Evolutionary conservation across 2,329 filamentous ascomycete genomes (phyloP).

Genomic region (Talaromyces sp.): DNA sequence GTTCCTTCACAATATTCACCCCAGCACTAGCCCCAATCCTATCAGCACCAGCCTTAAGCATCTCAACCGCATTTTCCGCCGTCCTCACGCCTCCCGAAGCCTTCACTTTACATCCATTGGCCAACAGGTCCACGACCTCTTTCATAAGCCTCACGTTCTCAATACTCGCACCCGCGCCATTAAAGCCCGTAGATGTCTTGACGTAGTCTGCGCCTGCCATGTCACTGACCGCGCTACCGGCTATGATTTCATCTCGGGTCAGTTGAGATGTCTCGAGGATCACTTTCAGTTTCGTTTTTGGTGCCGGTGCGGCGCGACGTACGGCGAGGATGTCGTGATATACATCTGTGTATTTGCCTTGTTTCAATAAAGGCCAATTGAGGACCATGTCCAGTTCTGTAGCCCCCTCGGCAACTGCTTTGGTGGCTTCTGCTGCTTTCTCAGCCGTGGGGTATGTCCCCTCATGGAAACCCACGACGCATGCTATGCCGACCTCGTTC

Average conservation of each 20-base stretch:
- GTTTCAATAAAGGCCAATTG: slow-evolving; percentile 50
- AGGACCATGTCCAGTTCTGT: slow-evolving; percentile 59
- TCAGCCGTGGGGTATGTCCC: slow-evolving; percentile 52
- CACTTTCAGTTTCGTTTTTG: slow-evolving; percentile 50
- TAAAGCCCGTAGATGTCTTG: slow-evolving; percentile 61
- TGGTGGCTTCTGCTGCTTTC: slow-evolving; percentile 52
- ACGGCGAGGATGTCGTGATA: slow-evolving; percentile 54
- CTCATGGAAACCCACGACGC: slow-evolving; percentile 60
- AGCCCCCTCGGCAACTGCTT: slow-evolving; percentile 51
- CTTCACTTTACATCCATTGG: slow-evolving; percentile 51
- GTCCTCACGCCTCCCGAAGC: slow-evolving; percentile 57
- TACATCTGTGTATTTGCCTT: slow-evolving; percentile 47
- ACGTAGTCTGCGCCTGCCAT: slow-evolving; percentile 57
- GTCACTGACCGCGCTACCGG: slow-evolving; percentile 51
- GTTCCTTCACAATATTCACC: slow-evolving; percentile 53
- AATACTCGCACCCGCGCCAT: slow-evolving; percentile 52
- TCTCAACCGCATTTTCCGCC: slow-evolving; percentile 49
- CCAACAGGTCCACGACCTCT: slow-evolving; percentile 45
- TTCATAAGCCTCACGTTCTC: slow-evolving; percentile 56
- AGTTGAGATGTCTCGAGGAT: slow-evolving; percentile 60
- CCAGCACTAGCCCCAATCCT: slow-evolving; percentile 57
- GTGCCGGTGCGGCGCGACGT: slow-evolving; percentile 43
- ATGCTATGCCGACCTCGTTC: slow-evolving; percentile 49
- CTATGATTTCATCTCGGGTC: slow-evolving; percentile 48
- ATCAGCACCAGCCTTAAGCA: slow-evolving; percentile 56